Conservation (phyloP, 164 flowering plant species). For the Chloranthus sessilifolius region DNA sequence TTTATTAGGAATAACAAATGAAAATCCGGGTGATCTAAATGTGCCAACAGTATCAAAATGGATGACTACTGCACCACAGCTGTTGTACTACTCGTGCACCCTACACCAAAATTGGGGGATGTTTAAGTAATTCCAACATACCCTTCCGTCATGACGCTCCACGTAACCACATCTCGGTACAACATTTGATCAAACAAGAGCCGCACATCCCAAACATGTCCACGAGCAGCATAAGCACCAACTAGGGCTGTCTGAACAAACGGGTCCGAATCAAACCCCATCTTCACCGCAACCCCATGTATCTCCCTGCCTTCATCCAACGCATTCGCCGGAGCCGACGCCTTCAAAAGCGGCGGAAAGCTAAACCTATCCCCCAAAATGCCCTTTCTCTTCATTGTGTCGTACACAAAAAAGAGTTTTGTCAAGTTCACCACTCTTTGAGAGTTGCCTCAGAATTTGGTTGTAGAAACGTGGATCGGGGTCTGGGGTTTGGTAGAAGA, state of each 20-base stretch:
- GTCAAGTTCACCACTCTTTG: conserved; percentile 33
- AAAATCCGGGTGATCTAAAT: too few species aligned
- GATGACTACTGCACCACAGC: too few species aligned
- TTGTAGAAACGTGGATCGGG: conserved; percentile 25
- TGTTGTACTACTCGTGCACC: too few species aligned
- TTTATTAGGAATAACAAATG: too few species aligned
- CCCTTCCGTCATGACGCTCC: conserved; percentile 68
- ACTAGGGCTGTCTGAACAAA: conserved; percentile 60
- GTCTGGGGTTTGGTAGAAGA: conserved; percentile 32
- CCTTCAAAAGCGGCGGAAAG: conserved; percentile 63
- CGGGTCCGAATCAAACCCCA: conserved; percentile 45
- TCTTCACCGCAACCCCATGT: too few species aligned
- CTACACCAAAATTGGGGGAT: too few species aligned
- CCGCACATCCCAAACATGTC: conserved; percentile 25
- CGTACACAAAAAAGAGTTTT: conserved; percentile 40
- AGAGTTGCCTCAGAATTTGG: conserved; percentile 36
- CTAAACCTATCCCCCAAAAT: conserved; percentile 42
- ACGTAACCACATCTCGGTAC: conserved; percentile 26
- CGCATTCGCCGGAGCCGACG: conserved; percentile 29
- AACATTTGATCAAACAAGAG: conserved; percentile 35
- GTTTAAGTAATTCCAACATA: too few species aligned
- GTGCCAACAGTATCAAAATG: too few species aligned
- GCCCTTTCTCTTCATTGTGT: conserved; percentile 34
- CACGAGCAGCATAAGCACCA: conserved; percentile 38
- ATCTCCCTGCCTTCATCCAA: conserved; percentile 52